Conservation (phyloP, 164 flowering plant species). For the Magnolia changhungtana region DNA sequence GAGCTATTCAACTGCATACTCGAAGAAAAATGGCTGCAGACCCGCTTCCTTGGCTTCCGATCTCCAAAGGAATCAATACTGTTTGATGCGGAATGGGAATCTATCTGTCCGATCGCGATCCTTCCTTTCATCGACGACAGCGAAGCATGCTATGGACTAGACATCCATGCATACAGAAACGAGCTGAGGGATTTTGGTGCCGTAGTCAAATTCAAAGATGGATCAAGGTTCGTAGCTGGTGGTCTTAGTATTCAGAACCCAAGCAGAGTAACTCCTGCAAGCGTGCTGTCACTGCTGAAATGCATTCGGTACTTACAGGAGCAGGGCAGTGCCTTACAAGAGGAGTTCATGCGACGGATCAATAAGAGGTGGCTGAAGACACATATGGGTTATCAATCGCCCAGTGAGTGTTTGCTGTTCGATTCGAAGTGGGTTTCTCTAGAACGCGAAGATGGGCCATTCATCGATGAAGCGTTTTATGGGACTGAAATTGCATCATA, state of each 20-base stretch:
- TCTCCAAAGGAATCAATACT: conserved; percentile 47
- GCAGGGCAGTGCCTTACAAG: conserved; percentile 11
- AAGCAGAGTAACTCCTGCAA: conserved; percentile 4
- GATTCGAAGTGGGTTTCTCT: conserved; percentile 33
- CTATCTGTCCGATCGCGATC: conserved; percentile 14
- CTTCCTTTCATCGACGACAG: conserved; percentile 27
- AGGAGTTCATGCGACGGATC: conserved; percentile 22
- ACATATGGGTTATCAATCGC: conserved; percentile 41
- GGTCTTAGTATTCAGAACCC: conserved; percentile 12
- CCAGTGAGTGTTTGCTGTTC: conserved; percentile 42
- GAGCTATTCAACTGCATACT: conserved; percentile 30
- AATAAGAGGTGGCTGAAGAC: conserved; percentile 54
- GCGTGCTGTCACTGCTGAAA: conserved; percentile 14
- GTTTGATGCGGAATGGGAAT: conserved; percentile 22
- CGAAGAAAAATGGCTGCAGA: conserved; percentile 51
- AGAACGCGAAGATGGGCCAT: conserved; percentile 53
- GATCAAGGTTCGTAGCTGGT: conserved; percentile 16
- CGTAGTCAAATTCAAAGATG: conserved; percentile 15
- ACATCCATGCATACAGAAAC: conserved; percentile 15
- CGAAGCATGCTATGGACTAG: conserved; percentile 12
- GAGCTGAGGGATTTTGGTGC: conserved; percentile 27
- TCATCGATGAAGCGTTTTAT: conserved; percentile 58
- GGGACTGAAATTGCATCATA: conserved; percentile 36
- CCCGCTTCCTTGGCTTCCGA: conserved; percentile 37
- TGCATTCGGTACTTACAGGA: conserved; percentile 10